Evolutionary conservation across 768 basidiomycete species (phyloP), one percentile per base, ranked within the genome.

Genomic region (Xanthoconium stramineum): DNA sequence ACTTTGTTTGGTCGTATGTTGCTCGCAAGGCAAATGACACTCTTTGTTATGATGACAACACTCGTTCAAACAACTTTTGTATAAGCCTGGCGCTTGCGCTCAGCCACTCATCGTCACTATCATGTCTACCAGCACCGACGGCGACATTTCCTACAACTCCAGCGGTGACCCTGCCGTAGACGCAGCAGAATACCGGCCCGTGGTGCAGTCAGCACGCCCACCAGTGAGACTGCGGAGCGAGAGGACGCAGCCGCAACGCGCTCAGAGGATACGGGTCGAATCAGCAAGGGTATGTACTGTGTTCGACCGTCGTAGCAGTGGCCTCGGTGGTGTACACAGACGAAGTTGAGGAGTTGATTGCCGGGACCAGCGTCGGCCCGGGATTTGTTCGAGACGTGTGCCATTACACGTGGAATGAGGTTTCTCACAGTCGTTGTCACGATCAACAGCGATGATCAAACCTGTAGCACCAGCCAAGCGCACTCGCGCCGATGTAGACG

Each of bases 291-390:
- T 47, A 43, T 29, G 49, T 48, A 24, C 35, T 2, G 17, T 46
- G 19, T 35, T 33, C 15, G 15, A 32, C 19, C 12, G 15, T 33
- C 35, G 8, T 5, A 5, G 20, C 36, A 36, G 40, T 20, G 3
- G n/a, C 20, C 30, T 53, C 28, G 32, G 38, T 24, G 28, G 29
- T n/a, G 20, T 9, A 12, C 30, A 15, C 20, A 67, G 67, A 53
- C 11, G 63, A 70, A 43, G 61, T 64, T 19, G 50, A 69, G n/a
- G 69, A 66, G 9, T 40, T 67, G 7, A 36, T 65, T 37, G 44
- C 50, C 13, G 49, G 42, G 45, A 58, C 55, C 8, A 43, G 50
- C 5, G n/a, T n/a, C n/a, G n/a, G n/a, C n/a, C n/a, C n/a, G n/a
- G n/a, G n/a, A n/a, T n/a, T n/a, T n/a, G n/a, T n/a, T n/a, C n/a